Evolutionary conservation across 805 yeast species (phyloP).

Genomic region (Lipomyces spencermartinsiae): DNA sequence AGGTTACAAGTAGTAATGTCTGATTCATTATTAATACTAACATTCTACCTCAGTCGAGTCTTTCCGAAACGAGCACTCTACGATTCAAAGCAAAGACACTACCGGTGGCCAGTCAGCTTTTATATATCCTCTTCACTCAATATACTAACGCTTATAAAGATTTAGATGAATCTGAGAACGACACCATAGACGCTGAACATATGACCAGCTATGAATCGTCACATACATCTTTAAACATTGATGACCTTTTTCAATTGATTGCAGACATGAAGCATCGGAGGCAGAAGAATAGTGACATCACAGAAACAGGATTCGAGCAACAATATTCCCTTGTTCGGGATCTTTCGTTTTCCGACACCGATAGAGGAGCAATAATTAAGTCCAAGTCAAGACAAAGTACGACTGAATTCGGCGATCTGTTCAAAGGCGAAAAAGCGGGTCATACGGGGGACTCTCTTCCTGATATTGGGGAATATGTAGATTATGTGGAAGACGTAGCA

Average conservation of each 20-base stretch:
- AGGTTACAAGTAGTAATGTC: not conserved
- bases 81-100: not conserved
- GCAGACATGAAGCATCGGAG: not conserved
- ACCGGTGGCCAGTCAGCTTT: not conserved
- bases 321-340: not conserved
- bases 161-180: not conserved
- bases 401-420: not conserved
- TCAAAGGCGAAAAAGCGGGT: not conserved
- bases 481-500: not conserved
- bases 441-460: not conserved
- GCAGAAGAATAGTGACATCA: not conserved
- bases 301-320: not conserved
- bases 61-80: not conserved
- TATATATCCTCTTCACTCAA: not conserved
- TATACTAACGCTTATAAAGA: not conserved
- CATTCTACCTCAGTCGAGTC: not conserved
- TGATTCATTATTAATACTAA: not conserved
- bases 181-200: not conserved
- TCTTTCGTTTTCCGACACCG: not conserved
- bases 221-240: conserved; percentile 2
- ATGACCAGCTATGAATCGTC: not conserved
- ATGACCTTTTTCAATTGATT: conserved; percentile 11
- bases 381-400: not conserved
- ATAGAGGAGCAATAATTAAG: not conserved
- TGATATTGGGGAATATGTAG: not conserved